Percentiles rank a stretch among this genome's conserved stretches.
phyloP scores from a whole-genome alignment of 768 basidiomycete genomes.

The Coprinopsis cinerea region DNA sequence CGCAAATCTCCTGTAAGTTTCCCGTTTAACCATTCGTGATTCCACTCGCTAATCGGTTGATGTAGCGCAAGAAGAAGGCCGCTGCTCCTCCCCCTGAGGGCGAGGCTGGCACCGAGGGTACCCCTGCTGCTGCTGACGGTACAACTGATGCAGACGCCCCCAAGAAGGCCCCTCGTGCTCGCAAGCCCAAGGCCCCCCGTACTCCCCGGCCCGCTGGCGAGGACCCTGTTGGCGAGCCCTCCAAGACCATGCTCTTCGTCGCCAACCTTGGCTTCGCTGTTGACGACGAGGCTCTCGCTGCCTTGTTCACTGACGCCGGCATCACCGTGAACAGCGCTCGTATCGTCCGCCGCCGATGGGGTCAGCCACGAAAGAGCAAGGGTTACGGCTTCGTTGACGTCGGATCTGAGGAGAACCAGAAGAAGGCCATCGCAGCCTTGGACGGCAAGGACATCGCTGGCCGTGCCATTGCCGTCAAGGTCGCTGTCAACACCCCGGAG shows the following conservation, averaged over 20 bases:
- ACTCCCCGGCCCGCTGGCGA: conserved; percentile 68
- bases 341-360: conserved; percentile 83
- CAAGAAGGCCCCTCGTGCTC: conserved; percentile 41
- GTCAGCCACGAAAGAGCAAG: conserved; percentile 82
- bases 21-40: conserved; percentile 2
- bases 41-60: conserved; percentile 11
- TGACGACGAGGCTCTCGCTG: conserved; percentile 73
- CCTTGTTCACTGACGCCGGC: conserved; percentile 83
- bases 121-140: conserved; percentile 29
- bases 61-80: conserved; percentile 54
- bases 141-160: conserved; percentile 34
- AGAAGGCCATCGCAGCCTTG: conserved; percentile 82
- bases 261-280: conserved; percentile 97
- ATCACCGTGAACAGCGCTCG: conserved; percentile 81
- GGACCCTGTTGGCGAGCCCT: conserved; percentile 82
- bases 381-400: conserved; percentile 99
- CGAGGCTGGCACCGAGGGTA: conserved; percentile 25
- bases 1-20: conserved; percentile 60
- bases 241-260: conserved; percentile 87
- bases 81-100: conserved; percentile 23
- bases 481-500: conserved; percentile 82
- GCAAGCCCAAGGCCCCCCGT: conserved; percentile 55
- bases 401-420: conserved; percentile 80
- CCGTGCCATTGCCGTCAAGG: conserved; percentile 85
- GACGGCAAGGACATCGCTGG: conserved; percentile 87